Percentiles rank a stretch among this genome's conserved stretches.
Evolutionary conservation across 352 stramenopile genomes (phyloP).

Genomic region (Peronospora farinosa): DNA sequence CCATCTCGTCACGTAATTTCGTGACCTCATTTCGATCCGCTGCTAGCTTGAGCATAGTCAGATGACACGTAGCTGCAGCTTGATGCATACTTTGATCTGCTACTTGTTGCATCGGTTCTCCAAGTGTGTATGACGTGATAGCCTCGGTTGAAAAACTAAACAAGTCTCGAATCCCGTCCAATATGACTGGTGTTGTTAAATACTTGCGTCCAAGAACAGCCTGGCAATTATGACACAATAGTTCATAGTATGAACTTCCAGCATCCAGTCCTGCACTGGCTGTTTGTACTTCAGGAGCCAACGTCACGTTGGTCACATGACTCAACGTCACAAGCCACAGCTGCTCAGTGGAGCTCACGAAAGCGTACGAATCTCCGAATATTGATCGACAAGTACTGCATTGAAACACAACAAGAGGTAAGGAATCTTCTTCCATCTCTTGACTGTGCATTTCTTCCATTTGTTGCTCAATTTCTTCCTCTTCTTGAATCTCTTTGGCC

Average conservation of each 20-base stretch:
- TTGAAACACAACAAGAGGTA: slow-evolving; percentile 76
- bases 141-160: slow-evolving; percentile 70
- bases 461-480: slow-evolving; percentile 22
- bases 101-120: slow-evolving; percentile 39
- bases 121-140: slow-evolving; percentile 77
- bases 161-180: slow-evolving; percentile 61
- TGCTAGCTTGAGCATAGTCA: slow-evolving; percentile 35
- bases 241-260: slow-evolving; percentile 66
- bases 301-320: slow-evolving; percentile 59
- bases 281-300: slow-evolving; percentile 43
- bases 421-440: slow-evolving; percentile 22
- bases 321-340: slow-evolving; percentile 70
- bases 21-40: slow-evolving; percentile 44
- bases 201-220: slow-evolving; percentile 72
- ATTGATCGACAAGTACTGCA: slow-evolving; percentile 79
- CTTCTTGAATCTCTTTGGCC: slow-evolving; percentile 35
- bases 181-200: slow-evolving; percentile 50
- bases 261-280: slow-evolving; percentile 41
- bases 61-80: slow-evolving; percentile 29
- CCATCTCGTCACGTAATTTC: slow-evolving; percentile 63
- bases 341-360: slow-evolving; percentile 68
- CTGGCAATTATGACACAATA: slow-evolving; percentile 78
- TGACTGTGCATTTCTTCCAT: slow-evolving; percentile 11
- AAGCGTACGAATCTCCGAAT: slow-evolving; percentile 78
- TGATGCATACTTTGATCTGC: slow-evolving; percentile 15